These are phyloP conservation scores for Teratosphaeria pseudoeucalypti DNA, from an alignment of 2,329 filamentous ascomycete species.

Conservation along the genomic window DNA sequence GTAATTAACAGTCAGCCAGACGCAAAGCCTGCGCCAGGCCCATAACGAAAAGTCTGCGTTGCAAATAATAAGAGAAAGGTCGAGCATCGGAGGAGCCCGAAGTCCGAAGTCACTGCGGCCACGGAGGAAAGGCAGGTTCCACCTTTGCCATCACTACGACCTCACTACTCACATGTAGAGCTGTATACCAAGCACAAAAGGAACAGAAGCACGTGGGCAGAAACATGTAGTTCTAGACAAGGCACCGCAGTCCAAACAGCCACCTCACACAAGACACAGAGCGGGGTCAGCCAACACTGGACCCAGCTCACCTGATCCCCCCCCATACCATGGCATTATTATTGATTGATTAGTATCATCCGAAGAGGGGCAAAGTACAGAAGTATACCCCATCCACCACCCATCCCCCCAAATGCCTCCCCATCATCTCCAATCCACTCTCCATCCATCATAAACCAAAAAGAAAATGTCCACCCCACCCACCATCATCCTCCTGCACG, in stretches of 20 bases:
- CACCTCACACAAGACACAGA: not conserved
- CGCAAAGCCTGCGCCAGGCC: not conserved
- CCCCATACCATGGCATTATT: not conserved
- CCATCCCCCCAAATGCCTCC: not conserved
- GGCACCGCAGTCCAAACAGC: not conserved
- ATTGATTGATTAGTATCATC: not conserved
- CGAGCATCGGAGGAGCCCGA: not conserved
- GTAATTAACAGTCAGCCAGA: not conserved
- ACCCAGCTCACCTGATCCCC: not conserved
- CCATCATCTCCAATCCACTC: not conserved
- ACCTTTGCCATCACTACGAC: no score
- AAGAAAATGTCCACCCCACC: not conserved
- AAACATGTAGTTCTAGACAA: not conserved
- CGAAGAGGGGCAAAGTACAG: not conserved
- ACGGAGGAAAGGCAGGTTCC: not conserved
- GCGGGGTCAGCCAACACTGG: not conserved
- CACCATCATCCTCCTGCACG: slow-evolving; percentile 3
- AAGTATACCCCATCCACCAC: not conserved
- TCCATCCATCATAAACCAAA: not conserved
- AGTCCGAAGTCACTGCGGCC: not conserved
- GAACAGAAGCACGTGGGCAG: not conserved
- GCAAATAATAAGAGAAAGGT: not conserved
- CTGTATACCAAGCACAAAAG: not conserved
- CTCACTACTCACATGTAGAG: not conserved
- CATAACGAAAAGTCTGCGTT: not conserved